These are phyloP conservation scores for Mortierella sp. DNA, from an alignment of 371 early-diverging fungal genomes.

Conservation along the genomic window DNA sequence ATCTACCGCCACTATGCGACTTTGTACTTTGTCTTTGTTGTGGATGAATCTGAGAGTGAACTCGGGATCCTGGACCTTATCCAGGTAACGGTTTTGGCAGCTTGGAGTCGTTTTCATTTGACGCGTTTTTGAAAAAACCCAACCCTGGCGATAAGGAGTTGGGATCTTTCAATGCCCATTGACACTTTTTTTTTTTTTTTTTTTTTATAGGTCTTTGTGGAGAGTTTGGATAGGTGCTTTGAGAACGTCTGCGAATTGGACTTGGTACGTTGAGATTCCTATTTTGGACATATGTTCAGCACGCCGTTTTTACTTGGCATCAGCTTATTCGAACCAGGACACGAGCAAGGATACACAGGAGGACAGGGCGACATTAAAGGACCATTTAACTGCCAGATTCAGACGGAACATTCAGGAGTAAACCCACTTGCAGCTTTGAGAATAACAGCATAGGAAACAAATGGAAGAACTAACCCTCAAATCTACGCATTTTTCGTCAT, in stretches of 20 bases:
- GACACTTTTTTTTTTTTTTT: not conserved
- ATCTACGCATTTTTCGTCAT: not conserved
- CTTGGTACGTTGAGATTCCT: slow-evolving; percentile 66
- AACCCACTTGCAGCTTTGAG: no score
- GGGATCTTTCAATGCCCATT: not conserved
- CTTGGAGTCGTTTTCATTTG: no score
- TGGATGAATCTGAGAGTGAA: slow-evolving; percentile 95
- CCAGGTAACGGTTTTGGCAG: slow-evolving; percentile 67
- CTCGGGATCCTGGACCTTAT: slow-evolving; percentile 96
- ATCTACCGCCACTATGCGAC: slow-evolving; percentile 95
- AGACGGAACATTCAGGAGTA: no score
- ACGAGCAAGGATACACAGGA: no score
- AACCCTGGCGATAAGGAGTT: no score
- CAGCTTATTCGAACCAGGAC: not conserved
- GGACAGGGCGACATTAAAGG: no score
- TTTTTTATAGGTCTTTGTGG: slow-evolving; percentile 89
- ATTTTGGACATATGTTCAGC: no score
- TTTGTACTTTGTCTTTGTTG: slow-evolving; percentile 97
- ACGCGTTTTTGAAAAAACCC: not conserved
- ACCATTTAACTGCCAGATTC: no score
- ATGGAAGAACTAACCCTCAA: not conserved
- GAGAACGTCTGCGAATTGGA: slow-evolving; percentile 98
- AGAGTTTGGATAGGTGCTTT: slow-evolving; percentile 92
- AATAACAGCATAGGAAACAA: not conserved
- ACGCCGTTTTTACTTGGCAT: not conserved